Percentiles rank a stretch among this genome's conserved stretches.
These are phyloP conservation scores for Gracilaria caudata DNA, from an alignment of 23 red algal species.

Conservation along the genomic window DNA sequence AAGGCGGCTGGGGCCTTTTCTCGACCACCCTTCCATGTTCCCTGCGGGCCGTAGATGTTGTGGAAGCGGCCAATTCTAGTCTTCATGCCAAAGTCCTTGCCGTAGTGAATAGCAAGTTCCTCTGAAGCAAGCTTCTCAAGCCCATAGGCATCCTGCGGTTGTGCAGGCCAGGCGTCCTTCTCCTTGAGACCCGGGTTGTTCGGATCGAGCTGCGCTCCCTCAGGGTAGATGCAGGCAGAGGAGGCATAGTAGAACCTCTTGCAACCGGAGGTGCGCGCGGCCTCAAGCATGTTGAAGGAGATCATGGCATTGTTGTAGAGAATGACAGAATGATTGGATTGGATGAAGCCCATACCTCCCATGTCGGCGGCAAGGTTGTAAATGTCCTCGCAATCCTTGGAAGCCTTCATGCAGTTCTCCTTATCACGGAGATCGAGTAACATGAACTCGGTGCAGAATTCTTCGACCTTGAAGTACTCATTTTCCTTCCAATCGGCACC, in stretches of 20 bases:
- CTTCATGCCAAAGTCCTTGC: conserved; percentile 98
- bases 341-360: conserved; percentile 99
- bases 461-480: conserved; percentile 92
- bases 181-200: conserved; percentile 99
- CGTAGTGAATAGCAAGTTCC: conserved; percentile 98
- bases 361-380: conserved; percentile 99
- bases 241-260: conserved; percentile 99
- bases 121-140: conserved; percentile 99
- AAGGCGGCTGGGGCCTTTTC: conserved; percentile 99
- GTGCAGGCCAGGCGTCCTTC: conserved; percentile 97
- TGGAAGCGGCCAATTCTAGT: conserved; percentile 98
- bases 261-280: conserved; percentile 78
- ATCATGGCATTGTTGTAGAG: conserved; percentile 99
- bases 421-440: conserved; percentile 96
- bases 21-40: conserved; percentile 99
- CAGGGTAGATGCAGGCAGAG: conserved; percentile 98
- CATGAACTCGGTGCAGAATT: conserved; percentile 99
- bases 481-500: conserved; percentile 99
- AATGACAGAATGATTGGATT: conserved; percentile 99
- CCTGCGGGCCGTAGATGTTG: conserved; percentile 99
- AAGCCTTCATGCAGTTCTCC: conserved; percentile 88
- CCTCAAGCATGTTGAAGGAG: conserved; percentile 98
- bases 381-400: conserved; percentile 84
- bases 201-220: conserved; percentile 94
- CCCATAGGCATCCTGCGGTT: conserved; percentile 99